Evolutionary conservation across 257 asterid genomes (phyloP).

Genomic region (Leonotis leonurus): DNA sequence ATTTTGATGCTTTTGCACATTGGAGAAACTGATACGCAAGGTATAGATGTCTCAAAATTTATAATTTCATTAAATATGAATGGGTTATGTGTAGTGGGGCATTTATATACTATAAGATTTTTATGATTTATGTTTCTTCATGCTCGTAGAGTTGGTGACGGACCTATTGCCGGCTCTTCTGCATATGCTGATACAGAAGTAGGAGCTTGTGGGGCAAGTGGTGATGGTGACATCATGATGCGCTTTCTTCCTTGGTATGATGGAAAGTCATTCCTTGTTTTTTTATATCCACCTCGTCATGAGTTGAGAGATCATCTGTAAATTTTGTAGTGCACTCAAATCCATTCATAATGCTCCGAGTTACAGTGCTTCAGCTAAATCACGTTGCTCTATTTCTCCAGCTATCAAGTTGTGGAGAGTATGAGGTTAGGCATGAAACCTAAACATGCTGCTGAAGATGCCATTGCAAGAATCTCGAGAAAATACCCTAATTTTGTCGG

Average conservation of each 20-base stretch:
- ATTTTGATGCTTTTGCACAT: too few species aligned
- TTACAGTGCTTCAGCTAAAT: not conserved
- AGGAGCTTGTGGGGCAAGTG: slow-evolving; percentile 98
- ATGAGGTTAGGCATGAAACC: slow-evolving; percentile 98
- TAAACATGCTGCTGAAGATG: slow-evolving; percentile 76
- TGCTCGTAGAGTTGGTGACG: slow-evolving; percentile 80
- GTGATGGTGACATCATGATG: slow-evolving; percentile 99
- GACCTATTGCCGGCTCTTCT: slow-evolving; percentile 92
- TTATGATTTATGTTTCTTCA: not conserved
- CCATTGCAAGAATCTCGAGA: slow-evolving; percentile 65
- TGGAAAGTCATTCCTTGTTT: not conserved
- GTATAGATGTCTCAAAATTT: not conserved
- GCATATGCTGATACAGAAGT: slow-evolving; percentile 86
- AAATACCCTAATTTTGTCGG: slow-evolving; percentile 76
- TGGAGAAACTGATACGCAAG: not conserved
- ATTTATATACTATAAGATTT: not conserved
- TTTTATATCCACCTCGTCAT: not conserved
- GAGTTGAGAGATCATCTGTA: not conserved
- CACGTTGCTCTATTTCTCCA: slow-evolving; percentile 19
- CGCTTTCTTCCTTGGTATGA: slow-evolving; percentile 93
- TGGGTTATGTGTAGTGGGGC: not conserved
- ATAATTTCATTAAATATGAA: not conserved
- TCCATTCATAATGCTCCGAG: not conserved
- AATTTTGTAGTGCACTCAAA: too few species aligned
- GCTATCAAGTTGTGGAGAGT: slow-evolving; percentile 95